Evolutionary conservation across 164 flowering plant species (phyloP).

Genomic region (Amborella trichopoda): DNA sequence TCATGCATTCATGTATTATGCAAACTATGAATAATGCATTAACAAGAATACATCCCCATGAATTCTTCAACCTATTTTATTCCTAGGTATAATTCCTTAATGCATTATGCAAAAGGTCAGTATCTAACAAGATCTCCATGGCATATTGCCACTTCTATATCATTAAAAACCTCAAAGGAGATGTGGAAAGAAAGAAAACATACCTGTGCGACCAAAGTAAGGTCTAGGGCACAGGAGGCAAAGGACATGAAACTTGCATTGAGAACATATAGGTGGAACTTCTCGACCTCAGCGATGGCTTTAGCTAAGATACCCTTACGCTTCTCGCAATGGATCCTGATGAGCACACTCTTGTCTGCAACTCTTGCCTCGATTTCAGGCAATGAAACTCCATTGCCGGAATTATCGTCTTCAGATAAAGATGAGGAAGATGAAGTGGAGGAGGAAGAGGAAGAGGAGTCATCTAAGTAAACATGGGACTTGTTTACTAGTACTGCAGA

Average conservation of each 20-base stretch:
- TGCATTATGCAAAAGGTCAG: too few species aligned
- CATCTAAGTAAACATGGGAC: slow-evolving; percentile 35
- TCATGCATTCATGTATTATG: too few species aligned
- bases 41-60: too few species aligned
- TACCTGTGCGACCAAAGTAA: slow-evolving; percentile 75
- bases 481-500: slow-evolving; percentile 59
- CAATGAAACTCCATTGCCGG: slow-evolving; percentile 22
- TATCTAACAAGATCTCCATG: too few species aligned
- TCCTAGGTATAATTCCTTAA: too few species aligned
- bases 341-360: slow-evolving; percentile 51
- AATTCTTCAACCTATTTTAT: too few species aligned
- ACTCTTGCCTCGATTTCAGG: slow-evolving; percentile 85
- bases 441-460: slow-evolving; percentile 20
- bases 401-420: slow-evolving; percentile 28
- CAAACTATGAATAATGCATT: too few species aligned
- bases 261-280: slow-evolving; percentile 41
- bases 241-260: slow-evolving; percentile 52
- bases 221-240: slow-evolving; percentile 44
- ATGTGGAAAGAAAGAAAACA: not conserved
- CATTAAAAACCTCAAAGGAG: too few species aligned
- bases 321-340: slow-evolving; percentile 71
- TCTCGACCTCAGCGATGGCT: slow-evolving; percentile 44
- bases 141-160: too few species aligned
- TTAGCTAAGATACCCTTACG: slow-evolving; percentile 49
- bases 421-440: too few species aligned